phyloP scores from a whole-genome alignment of 257 asterid genomes.

The Linderniella brevidens region DNA sequence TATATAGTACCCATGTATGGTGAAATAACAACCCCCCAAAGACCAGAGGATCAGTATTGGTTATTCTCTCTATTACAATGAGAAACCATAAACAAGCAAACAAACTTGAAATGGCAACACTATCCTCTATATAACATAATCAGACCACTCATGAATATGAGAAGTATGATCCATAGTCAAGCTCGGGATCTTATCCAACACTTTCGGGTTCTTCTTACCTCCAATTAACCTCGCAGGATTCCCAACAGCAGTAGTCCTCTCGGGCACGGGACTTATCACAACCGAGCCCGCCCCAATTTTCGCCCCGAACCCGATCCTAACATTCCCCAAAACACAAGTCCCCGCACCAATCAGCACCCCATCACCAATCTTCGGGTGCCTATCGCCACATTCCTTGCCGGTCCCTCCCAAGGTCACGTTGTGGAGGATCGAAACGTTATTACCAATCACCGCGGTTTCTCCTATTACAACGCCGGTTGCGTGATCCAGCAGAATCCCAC shows the following conservation, averaged over 20 bases:
- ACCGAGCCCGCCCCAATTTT: slow-evolving; percentile 5
- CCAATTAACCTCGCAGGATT: slow-evolving; percentile 2
- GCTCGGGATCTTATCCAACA: not conserved
- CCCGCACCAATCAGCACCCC: slow-evolving; percentile 5
- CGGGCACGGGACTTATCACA: not conserved
- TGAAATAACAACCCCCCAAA: no score
- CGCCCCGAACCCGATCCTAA: slow-evolving; percentile 1
- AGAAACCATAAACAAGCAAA: no score
- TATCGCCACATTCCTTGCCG: slow-evolving; percentile 1
- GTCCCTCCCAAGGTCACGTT: slow-evolving; percentile 4
- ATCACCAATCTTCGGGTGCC: slow-evolving; percentile 6
- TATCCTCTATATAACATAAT: slow-evolving; percentile 2
- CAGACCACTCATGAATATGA: not conserved
- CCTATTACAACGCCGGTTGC: slow-evolving; percentile 6
- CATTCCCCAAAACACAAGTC: slow-evolving; percentile 2
- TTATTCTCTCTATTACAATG: no score
- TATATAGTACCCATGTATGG: no score
- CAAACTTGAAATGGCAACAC: no score
- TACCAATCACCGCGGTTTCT: slow-evolving; percentile 5
- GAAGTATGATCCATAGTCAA: slow-evolving; percentile 4
- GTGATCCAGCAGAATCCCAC: slow-evolving; percentile 3
- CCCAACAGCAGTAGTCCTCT: slow-evolving; percentile 1
- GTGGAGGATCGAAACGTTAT: slow-evolving; percentile 1
- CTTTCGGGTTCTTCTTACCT: not conserved
- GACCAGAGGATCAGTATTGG: no score